phyloP scores from a whole-genome alignment of 768 basidiomycete genomes.

The Auriscalpium orientale region DNA sequence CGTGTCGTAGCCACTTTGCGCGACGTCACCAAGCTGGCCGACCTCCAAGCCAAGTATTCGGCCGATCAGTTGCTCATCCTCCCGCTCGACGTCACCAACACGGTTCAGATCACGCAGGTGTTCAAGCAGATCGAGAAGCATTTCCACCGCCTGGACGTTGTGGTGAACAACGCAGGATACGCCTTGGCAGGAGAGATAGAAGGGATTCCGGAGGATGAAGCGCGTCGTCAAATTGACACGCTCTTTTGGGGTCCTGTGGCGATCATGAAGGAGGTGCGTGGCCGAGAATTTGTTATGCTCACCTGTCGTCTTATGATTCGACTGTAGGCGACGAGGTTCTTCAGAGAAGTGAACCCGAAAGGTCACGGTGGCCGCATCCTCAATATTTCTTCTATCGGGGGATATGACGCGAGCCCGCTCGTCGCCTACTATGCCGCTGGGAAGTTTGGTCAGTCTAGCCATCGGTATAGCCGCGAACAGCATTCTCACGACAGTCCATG shows the following conservation, averaged over 20 bases:
- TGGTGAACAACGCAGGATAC: conserved; percentile 1
- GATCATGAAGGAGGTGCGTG: neutral
- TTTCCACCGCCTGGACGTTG: conserved; percentile 2
- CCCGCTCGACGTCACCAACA: conserved; percentile 1
- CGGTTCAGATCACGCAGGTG: neutral
- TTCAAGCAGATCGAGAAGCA: neutral
- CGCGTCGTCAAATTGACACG: neutral
- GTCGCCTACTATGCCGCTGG: conserved; percentile 27
- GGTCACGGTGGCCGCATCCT: conserved; percentile 1
- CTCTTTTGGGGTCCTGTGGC: conserved; percentile 3
- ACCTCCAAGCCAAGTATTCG: neutral
- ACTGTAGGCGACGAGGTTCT: neutral
- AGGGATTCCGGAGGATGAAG: neutral
- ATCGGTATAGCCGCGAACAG: neutral
- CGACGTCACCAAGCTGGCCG: neutral
- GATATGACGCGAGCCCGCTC: conserved; percentile 24
- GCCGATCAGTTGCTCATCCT: neutral
- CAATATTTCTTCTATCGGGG: conserved; percentile 16
- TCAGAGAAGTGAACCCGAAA: conserved; percentile 1
- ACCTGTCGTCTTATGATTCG: neutral
- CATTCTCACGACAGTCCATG: neutral
- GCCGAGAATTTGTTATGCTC: conserved; percentile 2
- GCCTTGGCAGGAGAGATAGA: neutral
- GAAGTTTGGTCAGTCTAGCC: conserved; percentile 28
- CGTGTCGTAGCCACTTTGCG: neutral